A percentile compares a stretch with the other conserved stretches of the same genome.
phyloP scores from a whole-genome alignment of 257 asterid species.

The Jaltomata sinuosa region DNA sequence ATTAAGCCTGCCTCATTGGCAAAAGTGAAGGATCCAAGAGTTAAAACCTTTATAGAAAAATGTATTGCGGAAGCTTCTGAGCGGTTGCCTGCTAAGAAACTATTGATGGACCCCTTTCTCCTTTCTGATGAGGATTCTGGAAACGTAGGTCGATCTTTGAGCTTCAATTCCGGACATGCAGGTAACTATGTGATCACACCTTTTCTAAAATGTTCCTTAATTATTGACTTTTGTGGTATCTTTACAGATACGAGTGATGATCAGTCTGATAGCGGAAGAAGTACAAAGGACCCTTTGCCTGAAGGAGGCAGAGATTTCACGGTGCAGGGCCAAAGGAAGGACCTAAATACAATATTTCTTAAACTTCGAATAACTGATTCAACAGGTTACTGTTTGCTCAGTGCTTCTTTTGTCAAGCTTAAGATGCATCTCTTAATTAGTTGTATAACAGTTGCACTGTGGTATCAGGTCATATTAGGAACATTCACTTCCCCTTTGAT shows the following conservation, averaged over 20 bases:
- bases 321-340: conserved; percentile 85
- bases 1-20: conserved; percentile 89
- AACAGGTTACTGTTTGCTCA: conserved; percentile 42
- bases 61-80: conserved; percentile 74
- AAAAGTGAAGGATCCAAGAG: conserved; percentile 76
- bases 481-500: conserved; percentile 94
- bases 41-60: conserved; percentile 68
- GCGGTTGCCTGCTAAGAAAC: conserved; percentile 79
- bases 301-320: conserved; percentile 77
- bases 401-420: neutral
- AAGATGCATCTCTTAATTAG: neutral
- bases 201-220: neutral
- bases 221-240: neutral
- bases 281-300: conserved; percentile 32
- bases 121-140: conserved; percentile 54
- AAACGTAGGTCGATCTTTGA: conserved; percentile 30
- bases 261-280: conserved; percentile 22
- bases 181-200: conserved; percentile 12
- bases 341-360: conserved; percentile 72
- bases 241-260: conserved; percentile 9
- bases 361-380: conserved; percentile 82
- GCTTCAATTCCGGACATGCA: conserved; percentile 29
- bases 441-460: neutral
- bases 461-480: conserved; percentile 56
- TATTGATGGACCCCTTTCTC: conserved; percentile 81